A percentile compares a stretch with the other conserved stretches of the same genome.
These are phyloP conservation scores for Raphanus sativus DNA, from an alignment of 345 rosid species.

Conservation along the genomic window DNA sequence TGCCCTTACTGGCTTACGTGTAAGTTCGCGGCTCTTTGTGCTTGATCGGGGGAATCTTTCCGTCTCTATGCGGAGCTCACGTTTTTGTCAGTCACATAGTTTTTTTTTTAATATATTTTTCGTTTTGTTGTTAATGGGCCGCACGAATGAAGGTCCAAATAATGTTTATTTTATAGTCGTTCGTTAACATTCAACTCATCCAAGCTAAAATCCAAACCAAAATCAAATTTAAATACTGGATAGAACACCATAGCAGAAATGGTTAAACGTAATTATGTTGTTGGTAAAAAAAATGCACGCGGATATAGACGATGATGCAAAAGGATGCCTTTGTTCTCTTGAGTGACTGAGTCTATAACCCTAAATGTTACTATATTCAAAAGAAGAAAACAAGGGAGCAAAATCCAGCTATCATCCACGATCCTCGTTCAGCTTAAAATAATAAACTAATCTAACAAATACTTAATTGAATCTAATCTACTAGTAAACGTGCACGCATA, in stretches of 20 bases:
- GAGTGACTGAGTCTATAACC: slow-evolving; percentile 4
- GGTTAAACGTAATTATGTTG: not conserved
- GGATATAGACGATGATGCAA: not conserved
- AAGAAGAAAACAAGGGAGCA: not conserved
- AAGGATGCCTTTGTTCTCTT: slow-evolving; percentile 6
- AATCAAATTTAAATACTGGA: not conserved
- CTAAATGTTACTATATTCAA: not conserved
- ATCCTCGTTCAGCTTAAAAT: slow-evolving; percentile 24
- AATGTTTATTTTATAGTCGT: not conserved
- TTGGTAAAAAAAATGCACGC: not conserved
- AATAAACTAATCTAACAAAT: slow-evolving; percentile 17
- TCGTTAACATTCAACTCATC: not conserved
- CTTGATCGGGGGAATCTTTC: slow-evolving; percentile 33
- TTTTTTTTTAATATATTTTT: not conserved
- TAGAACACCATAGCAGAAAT: not conserved
- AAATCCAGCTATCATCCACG: slow-evolving; percentile 38
- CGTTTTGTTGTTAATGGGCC: not conserved
- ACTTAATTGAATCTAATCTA: slow-evolving; percentile 13
- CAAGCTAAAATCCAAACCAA: not conserved
- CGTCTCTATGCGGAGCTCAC: slow-evolving; percentile 40
- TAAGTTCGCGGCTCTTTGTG: slow-evolving; percentile 14
- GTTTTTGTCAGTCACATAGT: slow-evolving; percentile 25
- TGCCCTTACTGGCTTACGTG: slow-evolving; percentile 29
- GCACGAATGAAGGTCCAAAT: not conserved
- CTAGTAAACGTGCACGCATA: slow-evolving; percentile 45